Percentiles rank a stretch among this genome's conserved stretches.
phyloP scores from a whole-genome alignment of 176 grass and related monocot genomes.

The Zea luxurians region DNA sequence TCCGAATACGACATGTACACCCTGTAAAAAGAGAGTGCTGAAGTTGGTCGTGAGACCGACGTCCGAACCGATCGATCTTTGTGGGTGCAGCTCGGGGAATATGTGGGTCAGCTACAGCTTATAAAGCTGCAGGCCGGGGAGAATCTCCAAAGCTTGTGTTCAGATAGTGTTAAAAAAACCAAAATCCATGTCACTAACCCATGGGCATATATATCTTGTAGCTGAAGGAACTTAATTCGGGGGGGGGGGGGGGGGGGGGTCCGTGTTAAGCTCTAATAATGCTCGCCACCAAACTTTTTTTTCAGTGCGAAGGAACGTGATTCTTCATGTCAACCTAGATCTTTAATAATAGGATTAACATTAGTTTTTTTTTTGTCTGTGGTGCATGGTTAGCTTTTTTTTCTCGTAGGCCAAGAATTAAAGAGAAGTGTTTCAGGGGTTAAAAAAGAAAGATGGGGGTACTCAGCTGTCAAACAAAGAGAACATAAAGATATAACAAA shows the following conservation, averaged over 20 bases:
- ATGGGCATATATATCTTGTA: conserved; percentile 21
- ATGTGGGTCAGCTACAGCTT: not conserved
- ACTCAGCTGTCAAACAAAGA: not conserved
- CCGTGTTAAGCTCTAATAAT: not conserved
- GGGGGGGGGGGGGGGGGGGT: too few relatives aligned
- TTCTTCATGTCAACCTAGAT: not conserved
- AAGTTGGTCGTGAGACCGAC: not conserved
- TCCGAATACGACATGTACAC: too few relatives aligned
- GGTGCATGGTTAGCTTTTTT: not conserved
- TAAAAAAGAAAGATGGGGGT: not conserved
- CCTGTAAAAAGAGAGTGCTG: too few relatives aligned
- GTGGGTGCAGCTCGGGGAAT: not conserved
- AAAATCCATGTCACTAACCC: conserved; percentile 3
- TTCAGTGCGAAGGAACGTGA: conserved; percentile 16
- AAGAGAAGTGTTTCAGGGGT: not conserved
- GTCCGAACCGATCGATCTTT: not conserved
- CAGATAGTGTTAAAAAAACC: not conserved
- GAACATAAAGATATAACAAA: too few relatives aligned
- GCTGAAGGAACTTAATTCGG: not conserved
- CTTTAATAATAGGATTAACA: not conserved
- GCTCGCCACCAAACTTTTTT: not conserved
- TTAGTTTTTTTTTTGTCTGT: not conserved
- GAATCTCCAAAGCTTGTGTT: conserved; percentile 7
- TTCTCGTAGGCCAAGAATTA: not conserved
- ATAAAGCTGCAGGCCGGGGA: conserved; percentile 7